Percentiles rank a stretch among this genome's conserved stretches.
Conservation (phyloP, 306 rosid species). For the Vigna mungo region DNA sequence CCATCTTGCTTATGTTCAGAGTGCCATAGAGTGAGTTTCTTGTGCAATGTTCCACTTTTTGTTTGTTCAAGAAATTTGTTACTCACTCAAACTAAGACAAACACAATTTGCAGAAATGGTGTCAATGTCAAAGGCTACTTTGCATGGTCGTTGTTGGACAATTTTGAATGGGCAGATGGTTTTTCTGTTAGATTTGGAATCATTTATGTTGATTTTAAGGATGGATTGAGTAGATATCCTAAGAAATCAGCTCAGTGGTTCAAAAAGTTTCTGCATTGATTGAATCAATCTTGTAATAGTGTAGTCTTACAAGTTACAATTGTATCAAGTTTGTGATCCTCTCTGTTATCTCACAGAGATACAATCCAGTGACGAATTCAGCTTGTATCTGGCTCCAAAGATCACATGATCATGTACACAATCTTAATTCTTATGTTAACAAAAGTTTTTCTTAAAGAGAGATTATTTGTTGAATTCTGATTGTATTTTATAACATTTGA, state of each 20-base stretch:
- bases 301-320: no score
- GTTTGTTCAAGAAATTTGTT: neutral
- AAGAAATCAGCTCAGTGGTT: constrained; percentile 63
- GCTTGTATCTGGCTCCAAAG: no score
- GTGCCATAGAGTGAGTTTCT: constrained; percentile 45
- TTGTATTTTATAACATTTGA: constrained; percentile 54
- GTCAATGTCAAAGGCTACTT: constrained; percentile 58
- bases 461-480: no score
- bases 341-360: no score
- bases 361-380: no score
- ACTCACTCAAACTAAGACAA: neutral
- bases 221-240: constrained; percentile 45
- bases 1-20: constrained; percentile 34
- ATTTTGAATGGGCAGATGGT: constrained; percentile 55
- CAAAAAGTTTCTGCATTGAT: constrained; percentile 46
- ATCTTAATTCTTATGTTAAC: no score
- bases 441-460: no score
- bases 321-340: no score
- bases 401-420: no score
- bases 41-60: neutral
- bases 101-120: constrained; percentile 41
- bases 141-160: constrained; percentile 63
- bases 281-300: neutral
- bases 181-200: constrained; percentile 55
- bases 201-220: constrained; percentile 48